Evolutionary conservation across 768 basidiomycete species (phyloP), one percentile per base, ranked within the genome.

Genomic region (Tremella fuciformis): DNA sequence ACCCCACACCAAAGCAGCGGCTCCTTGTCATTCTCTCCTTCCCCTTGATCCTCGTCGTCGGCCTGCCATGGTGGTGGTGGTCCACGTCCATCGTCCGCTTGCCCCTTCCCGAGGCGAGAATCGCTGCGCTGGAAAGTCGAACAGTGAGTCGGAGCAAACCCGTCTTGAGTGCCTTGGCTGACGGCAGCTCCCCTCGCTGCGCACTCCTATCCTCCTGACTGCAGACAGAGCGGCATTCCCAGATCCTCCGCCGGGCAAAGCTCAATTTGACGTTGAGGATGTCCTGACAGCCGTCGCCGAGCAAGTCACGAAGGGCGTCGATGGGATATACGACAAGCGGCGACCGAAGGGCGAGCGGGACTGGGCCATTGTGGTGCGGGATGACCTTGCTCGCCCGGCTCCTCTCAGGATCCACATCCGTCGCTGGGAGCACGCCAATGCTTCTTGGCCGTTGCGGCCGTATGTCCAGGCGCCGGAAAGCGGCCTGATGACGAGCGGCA

Each of bases 41-140:
- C 76, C 91, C 91, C 84, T 55, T 82, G 22, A 77, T 91, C 24
- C 82, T 96, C 37, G 63, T 94, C 34, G 78, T 90, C 7, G 87
- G 86, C 1, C 59, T 93, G 18, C 96, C 96, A 2, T 81, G 90
- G 50, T 99, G 96, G 96, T 97, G 91, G 91, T 82, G 81, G 51
- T 86, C 88, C 24, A 98, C 96, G 3, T 88, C 88, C 63, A 94
- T 98, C 25, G 83, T 92, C 70, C 84, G 93, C 24, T 80, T 88
- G 15, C 79, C 86, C 0, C 79, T 96, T 13, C 90, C 93, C 1
- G 78, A 81, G 8, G 76, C 78, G 42, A 82, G 83, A 19, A 85
- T 92, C 34, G 74, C 75, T 40, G 80, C 81, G 6, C 81, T 85
- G 65, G 79, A 82, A 42, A 74, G 77, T 48, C 80, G 78, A 58